Conservation (phyloP, 2,329 filamentous ascomycete species). For the Scolecobasidium constrictum region DNA sequence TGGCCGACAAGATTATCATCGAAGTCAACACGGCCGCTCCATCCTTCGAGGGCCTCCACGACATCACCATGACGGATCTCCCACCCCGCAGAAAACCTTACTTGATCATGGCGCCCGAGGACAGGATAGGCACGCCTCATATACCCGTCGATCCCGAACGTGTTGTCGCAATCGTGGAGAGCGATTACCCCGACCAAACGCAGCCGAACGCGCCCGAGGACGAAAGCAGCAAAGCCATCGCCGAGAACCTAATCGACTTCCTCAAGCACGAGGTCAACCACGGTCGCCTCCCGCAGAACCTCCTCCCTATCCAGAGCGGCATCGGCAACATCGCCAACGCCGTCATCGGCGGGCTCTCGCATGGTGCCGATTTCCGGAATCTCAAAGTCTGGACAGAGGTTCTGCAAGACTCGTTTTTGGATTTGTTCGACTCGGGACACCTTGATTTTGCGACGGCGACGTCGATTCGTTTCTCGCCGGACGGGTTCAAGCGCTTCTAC, state of each 20-base stretch:
- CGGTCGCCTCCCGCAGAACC: slow-evolving; percentile 63
- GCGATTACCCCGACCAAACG: slow-evolving; percentile 70
- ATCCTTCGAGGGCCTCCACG: slow-evolving; percentile 78
- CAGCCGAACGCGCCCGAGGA: slow-evolving; percentile 68
- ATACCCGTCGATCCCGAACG: slow-evolving; percentile 78
- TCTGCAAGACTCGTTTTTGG: slow-evolving; percentile 84
- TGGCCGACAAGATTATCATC: slow-evolving; percentile 88
- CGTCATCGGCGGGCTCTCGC: slow-evolving; percentile 69
- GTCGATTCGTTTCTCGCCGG: slow-evolving; percentile 80
- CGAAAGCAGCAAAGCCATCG: slow-evolving; percentile 60
- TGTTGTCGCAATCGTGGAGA: slow-evolving; percentile 76
- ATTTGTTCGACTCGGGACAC: slow-evolving; percentile 80
- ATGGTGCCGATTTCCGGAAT: slow-evolving; percentile 70
- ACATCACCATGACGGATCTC: slow-evolving; percentile 81
- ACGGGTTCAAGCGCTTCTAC: slow-evolving; percentile 87
- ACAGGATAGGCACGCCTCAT: slow-evolving; percentile 72
- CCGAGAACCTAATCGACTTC: slow-evolving; percentile 70
- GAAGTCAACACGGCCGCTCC: slow-evolving; percentile 84
- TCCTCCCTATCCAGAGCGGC: slow-evolving; percentile 74
- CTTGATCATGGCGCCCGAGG: slow-evolving; percentile 73
- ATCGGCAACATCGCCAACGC: slow-evolving; percentile 93
- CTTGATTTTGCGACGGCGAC: slow-evolving; percentile 86
- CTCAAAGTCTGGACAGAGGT: slow-evolving; percentile 92
- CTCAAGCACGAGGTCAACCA: slow-evolving; percentile 75
- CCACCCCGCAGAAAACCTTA: slow-evolving; percentile 76